A percentile compares a stretch with the other conserved stretches of the same genome.
Conservation (phyloP, 2,329 filamentous ascomycete genomes). For the Colletotrichum sp. region DNA sequence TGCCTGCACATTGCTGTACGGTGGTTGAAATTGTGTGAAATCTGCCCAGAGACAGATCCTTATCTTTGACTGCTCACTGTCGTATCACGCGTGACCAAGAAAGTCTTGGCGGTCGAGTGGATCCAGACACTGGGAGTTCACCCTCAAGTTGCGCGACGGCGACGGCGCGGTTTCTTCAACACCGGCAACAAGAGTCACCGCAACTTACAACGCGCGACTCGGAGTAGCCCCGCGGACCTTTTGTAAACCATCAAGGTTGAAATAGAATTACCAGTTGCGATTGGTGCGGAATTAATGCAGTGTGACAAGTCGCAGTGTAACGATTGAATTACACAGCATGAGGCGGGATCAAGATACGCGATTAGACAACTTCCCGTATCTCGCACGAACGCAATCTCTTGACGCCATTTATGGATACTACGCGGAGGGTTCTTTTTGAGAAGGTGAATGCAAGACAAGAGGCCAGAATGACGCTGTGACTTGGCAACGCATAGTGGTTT, state of each 20-base stretch:
- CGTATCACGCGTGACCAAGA: neutral
- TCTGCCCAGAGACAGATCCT: neutral
- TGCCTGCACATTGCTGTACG: neutral
- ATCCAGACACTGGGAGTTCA: neutral
- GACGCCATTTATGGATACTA: slow-evolving; percentile 8
- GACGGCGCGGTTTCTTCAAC: neutral
- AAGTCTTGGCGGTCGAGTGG: neutral
- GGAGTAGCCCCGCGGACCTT: neutral
- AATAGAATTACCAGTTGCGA: neutral
- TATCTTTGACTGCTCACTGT: neutral
- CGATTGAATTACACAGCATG: neutral
- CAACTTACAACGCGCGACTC: neutral
- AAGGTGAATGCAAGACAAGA: neutral
- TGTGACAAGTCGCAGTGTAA: neutral
- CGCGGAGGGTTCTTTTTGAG: neutral
- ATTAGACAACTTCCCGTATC: neutral
- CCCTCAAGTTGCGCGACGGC: neutral
- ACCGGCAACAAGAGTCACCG: neutral
- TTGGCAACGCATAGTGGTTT: neutral
- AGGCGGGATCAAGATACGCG: neutral
- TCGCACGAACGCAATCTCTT: slow-evolving; percentile 15
- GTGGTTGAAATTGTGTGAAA: neutral
- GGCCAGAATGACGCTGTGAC: slow-evolving; percentile 6
- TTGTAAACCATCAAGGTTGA: neutral
- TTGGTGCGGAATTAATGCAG: neutral